Base-by-base conservation (phyloP, 2,329 filamentous ascomycete genomes). In the Talaromyces sp. region DNA sequence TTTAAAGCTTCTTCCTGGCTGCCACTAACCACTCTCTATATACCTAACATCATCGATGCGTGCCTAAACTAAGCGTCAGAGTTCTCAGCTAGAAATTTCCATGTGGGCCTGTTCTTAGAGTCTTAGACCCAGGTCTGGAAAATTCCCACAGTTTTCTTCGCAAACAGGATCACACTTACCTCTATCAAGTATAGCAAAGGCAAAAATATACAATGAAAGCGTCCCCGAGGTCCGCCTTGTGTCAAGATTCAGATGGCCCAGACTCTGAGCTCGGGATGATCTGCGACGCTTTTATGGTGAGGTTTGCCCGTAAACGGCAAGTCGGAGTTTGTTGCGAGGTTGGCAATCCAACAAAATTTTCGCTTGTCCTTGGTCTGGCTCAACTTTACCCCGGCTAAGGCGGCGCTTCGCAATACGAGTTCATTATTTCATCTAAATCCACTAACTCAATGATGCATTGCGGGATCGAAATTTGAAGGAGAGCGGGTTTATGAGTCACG, bases 61-160 rank as follows among this genome's bases (percentile, higher is more conserved):
- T 58, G 56, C 56, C 56, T 38, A 45, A 45, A 43, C 25, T 38
- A 27, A 45, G 25, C 22, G 25, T 36, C 53, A 56, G 2, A 31
- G 19, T n/a, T 59, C 27, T 29, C 38, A 59, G 31, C 27, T 61
- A 53, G 49, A 61, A 54, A 62, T 29, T 54, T 56, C n/a, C 27
- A 40, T 56, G 61, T 56, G 61, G 61, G 49, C 25, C 49, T 63
- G 15, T 53, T n/a, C 15, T 10, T 25, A 47, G 45, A 25, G n/a
- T 11, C 19, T 2, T 8, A 51, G 25, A 11, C 49, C 49, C 15
- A n/a, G 49, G 7, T 59, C 10, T 59, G 2, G 25, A 22, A 59
- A 45, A 27, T 40, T 27, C 38, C 56, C 19, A 40, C 56, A 58
- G 10, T 13, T 40, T 36, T 58, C 13, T 38, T 51, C 34, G 6